A percentile compares a stretch with the other conserved stretches of the same genome.
These are phyloP conservation scores for Neofusicoccum sp. DNA, from an alignment of 2,329 filamentous ascomycete genomes.

Conservation along the genomic window DNA sequence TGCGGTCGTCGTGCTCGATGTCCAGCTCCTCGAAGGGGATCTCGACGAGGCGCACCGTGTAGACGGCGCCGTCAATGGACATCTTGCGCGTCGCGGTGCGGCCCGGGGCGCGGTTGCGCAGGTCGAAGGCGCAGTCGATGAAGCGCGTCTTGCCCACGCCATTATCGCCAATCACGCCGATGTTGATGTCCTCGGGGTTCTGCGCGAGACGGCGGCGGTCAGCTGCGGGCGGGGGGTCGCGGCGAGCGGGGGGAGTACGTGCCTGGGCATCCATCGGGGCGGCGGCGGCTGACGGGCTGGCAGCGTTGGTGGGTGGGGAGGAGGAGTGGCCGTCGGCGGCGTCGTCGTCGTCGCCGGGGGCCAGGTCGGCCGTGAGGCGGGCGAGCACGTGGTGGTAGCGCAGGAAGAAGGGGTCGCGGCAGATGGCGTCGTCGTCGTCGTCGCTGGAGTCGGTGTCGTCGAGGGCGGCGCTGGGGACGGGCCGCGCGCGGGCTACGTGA, in stretches of 20 bases:
- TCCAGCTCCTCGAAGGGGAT: constrained; percentile 53
- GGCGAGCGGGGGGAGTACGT: constrained; percentile 5
- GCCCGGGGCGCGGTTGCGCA: constrained; percentile 27
- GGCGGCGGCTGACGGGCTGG: constrained; percentile 1
- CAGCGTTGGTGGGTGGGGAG: neutral
- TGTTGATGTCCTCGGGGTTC: constrained; percentile 54
- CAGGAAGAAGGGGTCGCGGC: constrained; percentile 42
- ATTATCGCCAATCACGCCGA: constrained; percentile 56
- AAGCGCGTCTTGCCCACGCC: constrained; percentile 60
- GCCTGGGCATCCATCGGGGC: constrained; percentile 14
- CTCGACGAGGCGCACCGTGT: constrained; percentile 58
- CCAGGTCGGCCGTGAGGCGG: constrained; percentile 24
- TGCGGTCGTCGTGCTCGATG: constrained; percentile 47
- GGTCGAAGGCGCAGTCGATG: constrained; percentile 55
- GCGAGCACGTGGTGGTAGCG: constrained; percentile 32
- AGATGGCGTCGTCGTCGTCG: constrained; percentile 31
- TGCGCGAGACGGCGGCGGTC: neutral
- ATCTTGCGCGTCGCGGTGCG: constrained; percentile 47
- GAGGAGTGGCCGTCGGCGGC: neutral
- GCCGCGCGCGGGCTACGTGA: constrained; percentile 14
- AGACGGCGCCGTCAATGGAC: constrained; percentile 55
- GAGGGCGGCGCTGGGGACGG: neutral
- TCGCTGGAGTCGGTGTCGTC: constrained; percentile 1
- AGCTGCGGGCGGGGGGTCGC: constrained; percentile 23
- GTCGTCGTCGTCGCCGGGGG: constrained; percentile 4